Percentiles rank a stretch among this genome's conserved stretches.
These are phyloP conservation scores for Leptomonas seymouri DNA, from an alignment of 208 protist genomes.

Conservation along the genomic window DNA sequence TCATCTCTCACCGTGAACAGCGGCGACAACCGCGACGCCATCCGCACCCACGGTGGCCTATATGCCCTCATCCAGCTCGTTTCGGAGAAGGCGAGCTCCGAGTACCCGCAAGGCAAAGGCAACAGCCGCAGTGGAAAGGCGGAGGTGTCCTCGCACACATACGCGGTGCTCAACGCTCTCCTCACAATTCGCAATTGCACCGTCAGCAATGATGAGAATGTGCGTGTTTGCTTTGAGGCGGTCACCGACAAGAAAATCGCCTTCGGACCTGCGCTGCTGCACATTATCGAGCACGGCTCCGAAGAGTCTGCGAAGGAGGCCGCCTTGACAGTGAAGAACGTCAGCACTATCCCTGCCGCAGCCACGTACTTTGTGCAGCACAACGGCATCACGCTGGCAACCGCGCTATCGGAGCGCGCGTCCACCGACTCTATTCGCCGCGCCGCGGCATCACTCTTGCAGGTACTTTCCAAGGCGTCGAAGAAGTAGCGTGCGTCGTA, in stretches of 20 bases:
- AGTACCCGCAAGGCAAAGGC: constrained; percentile 52
- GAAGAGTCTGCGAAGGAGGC: constrained; percentile 90
- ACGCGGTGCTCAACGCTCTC: constrained; percentile 79
- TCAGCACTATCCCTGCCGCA: constrained; percentile 56
- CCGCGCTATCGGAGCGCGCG: constrained; percentile 59
- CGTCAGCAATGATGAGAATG: constrained; percentile 68
- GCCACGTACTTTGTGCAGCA: constrained; percentile 51
- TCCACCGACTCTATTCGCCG: constrained; percentile 66
- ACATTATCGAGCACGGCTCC: constrained; percentile 75
- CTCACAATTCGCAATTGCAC: constrained; percentile 86
- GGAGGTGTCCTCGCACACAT: constrained; percentile 53
- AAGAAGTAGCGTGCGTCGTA: constrained; percentile 18
- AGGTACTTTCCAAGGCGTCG: constrained; percentile 43
- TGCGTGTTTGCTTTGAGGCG: constrained; percentile 49
- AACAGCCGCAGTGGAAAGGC: constrained; percentile 25
- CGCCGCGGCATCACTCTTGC: constrained; percentile 68
- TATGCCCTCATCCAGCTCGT: constrained; percentile 71
- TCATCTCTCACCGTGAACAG: constrained; percentile 89
- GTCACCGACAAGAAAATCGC: constrained; percentile 19
- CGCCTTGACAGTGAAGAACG: constrained; percentile 84
- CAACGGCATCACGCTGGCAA: constrained; percentile 51
- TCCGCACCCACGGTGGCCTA: constrained; percentile 78
- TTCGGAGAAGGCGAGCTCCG: constrained; percentile 55
- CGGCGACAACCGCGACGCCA: constrained; percentile 77
- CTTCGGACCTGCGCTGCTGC: constrained; percentile 71